Base-by-base conservation (phyloP, 2,329 filamentous ascomycete genomes). In the Paraphaeosphaeria minitans region DNA sequence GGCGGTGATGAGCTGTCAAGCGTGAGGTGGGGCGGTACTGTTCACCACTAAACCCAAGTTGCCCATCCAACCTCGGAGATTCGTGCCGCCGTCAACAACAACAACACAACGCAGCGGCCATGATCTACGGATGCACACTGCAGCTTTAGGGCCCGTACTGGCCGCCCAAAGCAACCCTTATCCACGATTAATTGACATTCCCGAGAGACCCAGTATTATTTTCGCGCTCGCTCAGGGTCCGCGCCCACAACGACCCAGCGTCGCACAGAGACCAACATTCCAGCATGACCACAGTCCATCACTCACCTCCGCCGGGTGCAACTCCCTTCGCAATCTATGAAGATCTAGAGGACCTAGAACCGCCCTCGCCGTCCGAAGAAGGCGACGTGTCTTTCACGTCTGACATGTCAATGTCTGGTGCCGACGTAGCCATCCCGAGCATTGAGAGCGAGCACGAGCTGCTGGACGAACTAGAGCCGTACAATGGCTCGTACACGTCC, bases 321-420 rank as follows among this genome's bases (percentile, higher is more conserved):
- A 64, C 70, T 14, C 69, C 72, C 39, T 75, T 75, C 62, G 67
- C 69, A 19, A 72, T 74, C 31, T 73, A 74, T 61, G 70, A 75
- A 64, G 70, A 75, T 48, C 63, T 63, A 47, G 71, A 75, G 33
- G 70, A 74, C 53, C 62, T 66, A 31, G 67, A 69, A 47, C 65
- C 67, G 35, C 58, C 69, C 16, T 75, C 72, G 31, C 71, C 72
- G 0, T 68, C 69, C 2, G 67, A 70, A 37, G 73, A 74, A 37
- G 73, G 67, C 41, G 71, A 72, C 39, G 63, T 66, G 45, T 74
- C 71, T n/a, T 74, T 71, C 64, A 65, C 68, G 53, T 75, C 70
- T 8, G 74, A 75, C 41, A 60, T 63, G 19, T 70, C 74, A 21
- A 59, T 72, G 27, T 60, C 66, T 9, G 62, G 58, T 16, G 61